Conservation (phyloP, 306 rosid species). For the Bauhinia variegata region DNA sequence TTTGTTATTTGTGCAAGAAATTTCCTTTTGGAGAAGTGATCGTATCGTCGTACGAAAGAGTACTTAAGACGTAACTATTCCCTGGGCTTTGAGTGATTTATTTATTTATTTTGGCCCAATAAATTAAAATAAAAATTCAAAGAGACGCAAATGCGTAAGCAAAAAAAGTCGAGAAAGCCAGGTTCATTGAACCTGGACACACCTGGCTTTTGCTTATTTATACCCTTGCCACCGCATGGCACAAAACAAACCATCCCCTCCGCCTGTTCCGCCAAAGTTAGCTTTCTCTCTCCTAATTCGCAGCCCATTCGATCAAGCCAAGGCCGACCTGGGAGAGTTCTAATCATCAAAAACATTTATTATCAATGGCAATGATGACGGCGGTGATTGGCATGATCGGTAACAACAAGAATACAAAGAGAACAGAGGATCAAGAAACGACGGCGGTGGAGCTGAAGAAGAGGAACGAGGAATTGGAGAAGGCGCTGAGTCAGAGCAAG, state of each 20-base stretch:
- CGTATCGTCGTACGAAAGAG: too few relatives aligned
- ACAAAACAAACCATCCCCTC: neutral
- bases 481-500: conserved; percentile 61
- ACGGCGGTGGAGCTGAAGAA: conserved; percentile 41
- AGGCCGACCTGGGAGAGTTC: too few relatives aligned
- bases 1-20: too few relatives aligned
- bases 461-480: conserved; percentile 80
- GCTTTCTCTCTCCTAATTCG: too few relatives aligned
- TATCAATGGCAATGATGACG: conserved; percentile 35
- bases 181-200: conserved; percentile 55
- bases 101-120: too few relatives aligned
- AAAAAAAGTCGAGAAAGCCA: neutral
- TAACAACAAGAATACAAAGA: neutral
- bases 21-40: too few relatives aligned
- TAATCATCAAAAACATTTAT: too few relatives aligned
- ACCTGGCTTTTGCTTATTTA: conserved; percentile 25
- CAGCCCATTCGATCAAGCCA: too few relatives aligned
- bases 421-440: neutral
- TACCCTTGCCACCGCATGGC: conserved; percentile 16
- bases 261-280: neutral
- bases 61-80: too few relatives aligned
- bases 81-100: too few relatives aligned
- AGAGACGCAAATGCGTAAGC: neutral
- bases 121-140: too few relatives aligned
- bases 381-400: conserved; percentile 36